These are phyloP conservation scores for Metschnikowia lochheadii DNA, from an alignment of 805 yeast species.

Conservation along the genomic window DNA sequence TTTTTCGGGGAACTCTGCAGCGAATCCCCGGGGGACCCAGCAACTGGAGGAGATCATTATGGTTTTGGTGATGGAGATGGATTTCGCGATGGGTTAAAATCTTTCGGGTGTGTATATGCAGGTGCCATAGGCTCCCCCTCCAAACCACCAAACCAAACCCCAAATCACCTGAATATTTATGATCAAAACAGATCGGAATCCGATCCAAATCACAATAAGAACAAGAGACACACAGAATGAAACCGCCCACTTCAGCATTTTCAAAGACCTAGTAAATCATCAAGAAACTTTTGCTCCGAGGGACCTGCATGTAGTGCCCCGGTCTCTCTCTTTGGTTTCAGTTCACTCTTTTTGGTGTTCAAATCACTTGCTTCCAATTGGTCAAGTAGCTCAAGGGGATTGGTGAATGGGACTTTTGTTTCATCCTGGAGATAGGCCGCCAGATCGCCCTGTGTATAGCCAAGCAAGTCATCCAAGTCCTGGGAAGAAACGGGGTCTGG, in stretches of 20 bases:
- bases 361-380: background rate
- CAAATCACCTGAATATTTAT: no score
- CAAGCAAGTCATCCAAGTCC: slow-evolving; percentile 14
- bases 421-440: background rate
- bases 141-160: background rate
- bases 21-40: slow-evolving; percentile 96
- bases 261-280: slow-evolving; percentile 14
- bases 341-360: no score
- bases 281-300: slow-evolving; percentile 14
- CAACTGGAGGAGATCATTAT: slow-evolving; percentile 83
- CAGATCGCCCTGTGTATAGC: background rate
- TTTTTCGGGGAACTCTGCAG: slow-evolving; percentile 86
- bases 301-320: background rate
- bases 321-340: no score
- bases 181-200: no score
- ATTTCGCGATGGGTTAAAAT: slow-evolving; percentile 6
- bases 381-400: background rate
- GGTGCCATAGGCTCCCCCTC: background rate
- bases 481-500: background rate
- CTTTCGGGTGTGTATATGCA: slow-evolving; percentile 2
- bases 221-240: no score
- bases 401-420: background rate
- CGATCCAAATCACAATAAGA: no score
- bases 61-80: slow-evolving; percentile 3
- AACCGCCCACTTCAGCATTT: no score